Conservation (phyloP, 2,329 filamentous ascomycete genomes). For the Cercospora sp. region DNA sequence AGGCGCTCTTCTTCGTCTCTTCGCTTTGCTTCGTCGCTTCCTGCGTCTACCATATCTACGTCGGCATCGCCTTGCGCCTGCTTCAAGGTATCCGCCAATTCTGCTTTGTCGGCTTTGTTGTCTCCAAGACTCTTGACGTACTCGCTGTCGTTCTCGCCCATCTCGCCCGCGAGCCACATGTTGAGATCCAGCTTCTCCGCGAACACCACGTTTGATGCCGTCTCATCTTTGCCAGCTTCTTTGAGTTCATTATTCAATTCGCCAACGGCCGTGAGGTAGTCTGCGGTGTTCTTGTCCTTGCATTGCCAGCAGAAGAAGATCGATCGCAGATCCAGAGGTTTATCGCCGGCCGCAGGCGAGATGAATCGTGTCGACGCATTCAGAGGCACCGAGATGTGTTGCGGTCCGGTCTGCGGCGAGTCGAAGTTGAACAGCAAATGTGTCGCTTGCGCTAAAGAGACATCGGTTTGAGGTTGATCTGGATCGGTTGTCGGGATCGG, state of each 20-base stretch:
- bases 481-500: slow-evolving; percentile 73
- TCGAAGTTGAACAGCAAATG: slow-evolving; percentile 52
- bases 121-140: slow-evolving; percentile 83
- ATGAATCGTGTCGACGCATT: slow-evolving; percentile 76
- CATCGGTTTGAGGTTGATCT: slow-evolving; percentile 61
- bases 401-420: slow-evolving; percentile 43
- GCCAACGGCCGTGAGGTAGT: slow-evolving; percentile 84
- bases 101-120: slow-evolving; percentile 55
- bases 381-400: slow-evolving; percentile 55
- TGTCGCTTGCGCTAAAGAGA: slow-evolving; percentile 71
- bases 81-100: slow-evolving; percentile 52
- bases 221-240: slow-evolving; percentile 56
- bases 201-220: slow-evolving; percentile 85
- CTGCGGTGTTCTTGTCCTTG: slow-evolving; percentile 82
- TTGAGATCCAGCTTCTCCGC: slow-evolving; percentile 89
- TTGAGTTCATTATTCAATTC: slow-evolving; percentile 74
- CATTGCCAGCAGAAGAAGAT: slow-evolving; percentile 97
- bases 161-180: slow-evolving; percentile 88
- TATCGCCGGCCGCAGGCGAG: slow-evolving; percentile 55
- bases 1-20: slow-evolving; percentile 75
- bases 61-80: slow-evolving; percentile 39
- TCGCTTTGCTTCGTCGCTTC: slow-evolving; percentile 49
- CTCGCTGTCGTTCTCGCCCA: slow-evolving; percentile 78
- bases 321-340: slow-evolving; percentile 69
- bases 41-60: slow-evolving; percentile 44